These are phyloP conservation scores for Suillus subalutaceus DNA, from an alignment of 768 basidiomycete genomes.

Conservation along the genomic window DNA sequence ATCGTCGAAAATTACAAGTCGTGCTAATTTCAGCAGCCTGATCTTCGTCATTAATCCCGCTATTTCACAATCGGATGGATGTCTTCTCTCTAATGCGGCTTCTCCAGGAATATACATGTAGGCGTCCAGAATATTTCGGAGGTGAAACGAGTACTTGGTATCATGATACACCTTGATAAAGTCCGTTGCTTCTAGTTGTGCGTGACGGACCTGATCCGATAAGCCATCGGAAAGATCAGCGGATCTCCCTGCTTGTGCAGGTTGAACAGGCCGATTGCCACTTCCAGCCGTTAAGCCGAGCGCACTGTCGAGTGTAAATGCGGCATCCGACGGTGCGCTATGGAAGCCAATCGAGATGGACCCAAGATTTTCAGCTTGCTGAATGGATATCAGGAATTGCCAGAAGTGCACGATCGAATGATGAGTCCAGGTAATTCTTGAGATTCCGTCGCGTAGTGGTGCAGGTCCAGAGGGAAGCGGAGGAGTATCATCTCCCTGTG, in stretches of 20 bases:
- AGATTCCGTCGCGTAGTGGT: constrained; percentile 18
- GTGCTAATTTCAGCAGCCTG: constrained; percentile 50
- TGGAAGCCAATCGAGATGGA: constrained; percentile 55
- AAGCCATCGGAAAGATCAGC: constrained; percentile 14
- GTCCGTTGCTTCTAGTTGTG: constrained; percentile 40
- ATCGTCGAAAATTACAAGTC: constrained; percentile 51
- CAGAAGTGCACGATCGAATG: constrained; percentile 48
- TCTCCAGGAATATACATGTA: constrained; percentile 42
- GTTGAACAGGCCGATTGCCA: constrained; percentile 25
- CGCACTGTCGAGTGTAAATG: constrained; percentile 14
- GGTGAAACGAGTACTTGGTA: constrained; percentile 45
- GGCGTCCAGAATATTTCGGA: constrained; percentile 54
- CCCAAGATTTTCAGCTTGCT: constrained; percentile 41
- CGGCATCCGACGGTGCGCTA: constrained; percentile 25
- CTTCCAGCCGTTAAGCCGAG: constrained; percentile 28
- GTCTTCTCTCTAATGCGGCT: neutral
- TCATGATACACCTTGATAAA: constrained; percentile 67
- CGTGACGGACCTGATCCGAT: constrained; percentile 19
- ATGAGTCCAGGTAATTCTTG: constrained; percentile 50
- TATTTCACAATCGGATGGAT: neutral
- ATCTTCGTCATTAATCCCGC: constrained; percentile 34
- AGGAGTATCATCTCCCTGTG: constrained; percentile 21
- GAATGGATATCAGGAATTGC: constrained; percentile 49
- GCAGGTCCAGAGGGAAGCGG: constrained; percentile 22
- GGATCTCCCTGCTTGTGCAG: constrained; percentile 18